These are phyloP conservation scores for Colletotrichum liriopes DNA, from an alignment of 2,329 filamentous ascomycete genomes.

Conservation along the genomic window DNA sequence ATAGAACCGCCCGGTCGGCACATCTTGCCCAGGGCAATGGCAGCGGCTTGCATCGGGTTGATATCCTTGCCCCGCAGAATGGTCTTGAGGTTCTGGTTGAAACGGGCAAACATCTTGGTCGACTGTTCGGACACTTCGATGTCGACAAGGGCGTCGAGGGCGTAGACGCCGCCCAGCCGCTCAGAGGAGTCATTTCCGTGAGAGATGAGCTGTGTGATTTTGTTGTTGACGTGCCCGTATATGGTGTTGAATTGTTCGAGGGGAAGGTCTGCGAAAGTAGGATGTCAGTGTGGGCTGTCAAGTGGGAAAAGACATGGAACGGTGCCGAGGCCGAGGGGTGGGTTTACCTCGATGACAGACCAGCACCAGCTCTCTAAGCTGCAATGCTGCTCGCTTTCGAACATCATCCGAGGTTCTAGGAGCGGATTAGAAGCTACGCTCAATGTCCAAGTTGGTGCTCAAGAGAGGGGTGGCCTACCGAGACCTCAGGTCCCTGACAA, in stretches of 20 bases:
- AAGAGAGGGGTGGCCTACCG: conserved; percentile 58
- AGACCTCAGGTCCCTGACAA: conserved; percentile 70
- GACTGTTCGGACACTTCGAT: conserved; percentile 96
- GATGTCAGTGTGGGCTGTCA: conserved; percentile 28
- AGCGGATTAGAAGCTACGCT: background rate
- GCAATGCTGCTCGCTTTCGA: conserved; percentile 67
- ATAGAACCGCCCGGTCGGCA: conserved; percentile 93
- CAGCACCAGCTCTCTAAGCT: conserved; percentile 70
- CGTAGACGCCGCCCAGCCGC: conserved; percentile 91
- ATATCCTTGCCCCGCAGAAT: conserved; percentile 93
- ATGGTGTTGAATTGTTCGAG: conserved; percentile 81
- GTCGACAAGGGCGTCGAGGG: conserved; percentile 92
- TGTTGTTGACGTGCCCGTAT: conserved; percentile 71
- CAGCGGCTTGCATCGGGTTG: conserved; percentile 90
- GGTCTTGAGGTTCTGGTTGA: conserved; percentile 89
- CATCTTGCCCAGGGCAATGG: conserved; percentile 89
- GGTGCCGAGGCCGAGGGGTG: conserved; percentile 28
- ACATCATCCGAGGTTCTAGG: conserved; percentile 60
- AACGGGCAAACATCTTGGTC: conserved; percentile 89
- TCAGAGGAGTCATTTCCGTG: conserved; percentile 91
- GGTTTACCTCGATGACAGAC: conserved; percentile 69
- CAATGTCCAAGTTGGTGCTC: background rate
- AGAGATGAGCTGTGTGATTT: conserved; percentile 78
- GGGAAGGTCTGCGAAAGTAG: conserved; percentile 74
- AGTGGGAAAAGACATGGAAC: background rate